Conservation (phyloP, 345 rosid species). For the Rhodamnia argentea region DNA sequence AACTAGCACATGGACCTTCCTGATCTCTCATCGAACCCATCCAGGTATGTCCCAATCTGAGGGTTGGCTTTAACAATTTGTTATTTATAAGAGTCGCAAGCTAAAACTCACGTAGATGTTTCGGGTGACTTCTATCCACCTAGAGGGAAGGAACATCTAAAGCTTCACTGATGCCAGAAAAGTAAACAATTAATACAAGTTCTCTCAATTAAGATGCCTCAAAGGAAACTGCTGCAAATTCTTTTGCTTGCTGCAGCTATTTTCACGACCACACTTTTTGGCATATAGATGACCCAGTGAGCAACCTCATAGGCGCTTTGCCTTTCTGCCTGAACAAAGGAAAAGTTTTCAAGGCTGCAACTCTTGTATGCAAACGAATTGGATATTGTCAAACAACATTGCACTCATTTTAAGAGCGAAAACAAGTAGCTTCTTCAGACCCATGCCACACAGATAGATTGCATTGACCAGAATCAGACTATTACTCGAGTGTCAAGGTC, state of each 20-base stretch:
- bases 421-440: background rate
- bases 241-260: background rate
- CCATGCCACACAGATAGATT: background rate
- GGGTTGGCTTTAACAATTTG: background rate
- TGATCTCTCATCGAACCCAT: background rate
- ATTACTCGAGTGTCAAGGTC: background rate
- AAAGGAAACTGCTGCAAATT: background rate
- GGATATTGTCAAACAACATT: background rate
- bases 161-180: background rate
- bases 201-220: background rate
- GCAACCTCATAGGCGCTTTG: background rate
- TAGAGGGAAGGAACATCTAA: background rate
- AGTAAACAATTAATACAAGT: background rate
- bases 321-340: background rate
- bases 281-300: background rate
- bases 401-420: background rate
- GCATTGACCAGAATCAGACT: background rate
- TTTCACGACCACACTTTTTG: background rate
- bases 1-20: background rate
- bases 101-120: background rate
- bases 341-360: background rate
- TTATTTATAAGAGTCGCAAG: background rate
- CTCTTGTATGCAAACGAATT: background rate
- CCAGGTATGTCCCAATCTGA: background rate
- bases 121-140: background rate